Base-by-base conservation (phyloP, 768 basidiomycete genomes). In the Cubamyces sp. region DNA sequence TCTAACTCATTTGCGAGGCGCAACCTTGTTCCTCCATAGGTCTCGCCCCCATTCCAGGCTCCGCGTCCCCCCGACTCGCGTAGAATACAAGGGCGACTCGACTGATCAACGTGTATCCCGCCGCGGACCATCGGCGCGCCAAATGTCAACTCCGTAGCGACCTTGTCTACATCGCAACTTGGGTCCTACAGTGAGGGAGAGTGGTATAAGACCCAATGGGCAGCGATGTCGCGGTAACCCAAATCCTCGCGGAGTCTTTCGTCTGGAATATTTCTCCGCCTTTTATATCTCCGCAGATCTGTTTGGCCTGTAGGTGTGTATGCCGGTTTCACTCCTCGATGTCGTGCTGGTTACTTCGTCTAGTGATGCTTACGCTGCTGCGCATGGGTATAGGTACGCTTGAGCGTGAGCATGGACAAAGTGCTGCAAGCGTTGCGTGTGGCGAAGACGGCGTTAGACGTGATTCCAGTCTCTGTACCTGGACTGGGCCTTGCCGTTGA, bases 121-220 rank as follows among this genome's bases (percentile, higher is more conserved):
- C 28, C 37, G 15, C 25, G 18, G 25, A 16, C 12, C n/a, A 19
- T 49, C 12, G 43, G 19, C 37, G 41, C 19, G 39, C 45, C 49
- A 59, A 45, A 50, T 25, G 57, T 59, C 57, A 59, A 59, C 49
- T 59, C 41, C 57, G 49, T 59, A 28, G 16, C 49, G 28, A 59
- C 57, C 57, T 59, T 59, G 57, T 59, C 30, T 45, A 12, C 43
- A 14, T 49, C 14, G 15, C 19, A 18, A 15, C 26, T 28, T 15
- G 15, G 26, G 25, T 28, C 26, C 12, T 8, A 49, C 15, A 28
- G 14, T 6, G 0, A 39, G 11, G 28, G 54, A 14, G 3, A n/a
- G 28, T 19, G n/a, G n/a, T 54, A 59, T 59, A 59, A 59, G 57
- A 59, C 41, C 19, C 15, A 12, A n/a, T 6, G 11, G 37, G n/a